Evolutionary conservation across 202 grass and related monocot species (phyloP).

Genomic region (Bolboschoenoplectus hybrid): DNA sequence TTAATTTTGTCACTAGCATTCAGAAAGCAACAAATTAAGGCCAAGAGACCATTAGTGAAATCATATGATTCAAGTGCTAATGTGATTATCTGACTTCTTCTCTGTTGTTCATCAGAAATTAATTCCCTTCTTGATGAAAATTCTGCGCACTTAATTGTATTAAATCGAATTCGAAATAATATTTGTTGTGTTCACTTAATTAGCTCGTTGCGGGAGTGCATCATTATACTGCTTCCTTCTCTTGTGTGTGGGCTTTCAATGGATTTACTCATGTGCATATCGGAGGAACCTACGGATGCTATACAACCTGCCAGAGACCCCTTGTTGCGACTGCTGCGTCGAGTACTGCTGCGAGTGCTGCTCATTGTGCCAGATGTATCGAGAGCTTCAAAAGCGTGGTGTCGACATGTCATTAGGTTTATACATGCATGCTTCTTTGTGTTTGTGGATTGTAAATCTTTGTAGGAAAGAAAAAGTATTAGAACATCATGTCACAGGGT

Average conservation of each 20-base stretch:
- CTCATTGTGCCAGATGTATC: slow-evolving; percentile 38
- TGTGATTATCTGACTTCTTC: neutral
- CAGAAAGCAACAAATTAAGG: neutral
- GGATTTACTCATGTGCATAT: slow-evolving; percentile 30
- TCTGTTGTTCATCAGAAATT: slow-evolving; percentile 1
- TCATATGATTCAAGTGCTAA: neutral
- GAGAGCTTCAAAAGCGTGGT: slow-evolving; percentile 38
- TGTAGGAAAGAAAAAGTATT: neutral
- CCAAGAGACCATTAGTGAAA: neutral
- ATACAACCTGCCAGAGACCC: slow-evolving; percentile 26
- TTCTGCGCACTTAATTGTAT: neutral
- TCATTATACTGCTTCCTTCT: neutral
- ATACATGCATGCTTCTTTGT: neutral
- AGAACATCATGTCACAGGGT: neutral
- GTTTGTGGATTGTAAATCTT: neutral
- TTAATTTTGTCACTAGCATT: neutral
- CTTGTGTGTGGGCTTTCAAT: neutral
- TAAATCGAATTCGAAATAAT: neutral
- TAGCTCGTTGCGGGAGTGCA: neutral
- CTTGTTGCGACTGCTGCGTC: slow-evolving; percentile 38
- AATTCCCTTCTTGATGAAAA: neutral
- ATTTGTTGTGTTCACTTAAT: neutral
- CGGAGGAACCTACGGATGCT: slow-evolving; percentile 23
- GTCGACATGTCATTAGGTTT: slow-evolving; percentile 28
- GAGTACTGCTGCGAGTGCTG: slow-evolving; percentile 20